Base-by-base conservation (phyloP, 1,284 basidiomycete species). In the Flammula alnicola region DNA sequence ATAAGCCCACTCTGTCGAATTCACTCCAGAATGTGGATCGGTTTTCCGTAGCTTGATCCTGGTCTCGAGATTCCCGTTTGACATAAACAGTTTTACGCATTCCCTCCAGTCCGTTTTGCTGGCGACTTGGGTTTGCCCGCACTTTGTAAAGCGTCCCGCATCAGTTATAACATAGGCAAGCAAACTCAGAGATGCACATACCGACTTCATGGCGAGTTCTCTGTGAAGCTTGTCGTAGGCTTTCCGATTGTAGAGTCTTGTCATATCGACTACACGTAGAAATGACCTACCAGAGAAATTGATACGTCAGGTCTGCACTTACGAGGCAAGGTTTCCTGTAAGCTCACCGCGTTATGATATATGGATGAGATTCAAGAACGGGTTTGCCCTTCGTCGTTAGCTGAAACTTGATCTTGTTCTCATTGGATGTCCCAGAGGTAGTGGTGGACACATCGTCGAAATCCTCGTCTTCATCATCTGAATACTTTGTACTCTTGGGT, bases 281-380 rank as follows among this genome's bases (percentile, higher is more conserved):
- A 67, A 64, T 5, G 70, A 65, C 11, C 70, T 71, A 47, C 27
- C 11, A n/a, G 19, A n/a, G n/a, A n/a, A n/a, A n/a, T n/a, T n/a
- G n/a, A 14, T 27, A 31, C 20, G 35, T 17, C 5, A 20, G 23
- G 16, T 46, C 11, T 22, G 20, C 11, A 14, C 17, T 9, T 9
- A 11, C 14, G 4, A 44, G 10, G 22, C 10, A 35, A 39, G 10
- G 38, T 10, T n/a, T 14, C 3, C 22, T 17, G 17, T 16, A 12
- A 9, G 48, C 60, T 26, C 43, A 69, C 69, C 65, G 63, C 43
- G 69, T 69, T 9, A 66, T 54, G 23, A 72, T 56, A 27, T 68
- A 67, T 7, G 70, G 70, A 54, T 68, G 68, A 3, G 57, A 51
- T 37, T 60, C 54, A 8, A 62, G 39, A 10, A 56, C 51, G 11